Percentiles rank a stretch among this genome's conserved stretches.
Evolutionary conservation across 2,329 filamentous ascomycete species (phyloP).

Genomic region (Ophiostoma ips): DNA sequence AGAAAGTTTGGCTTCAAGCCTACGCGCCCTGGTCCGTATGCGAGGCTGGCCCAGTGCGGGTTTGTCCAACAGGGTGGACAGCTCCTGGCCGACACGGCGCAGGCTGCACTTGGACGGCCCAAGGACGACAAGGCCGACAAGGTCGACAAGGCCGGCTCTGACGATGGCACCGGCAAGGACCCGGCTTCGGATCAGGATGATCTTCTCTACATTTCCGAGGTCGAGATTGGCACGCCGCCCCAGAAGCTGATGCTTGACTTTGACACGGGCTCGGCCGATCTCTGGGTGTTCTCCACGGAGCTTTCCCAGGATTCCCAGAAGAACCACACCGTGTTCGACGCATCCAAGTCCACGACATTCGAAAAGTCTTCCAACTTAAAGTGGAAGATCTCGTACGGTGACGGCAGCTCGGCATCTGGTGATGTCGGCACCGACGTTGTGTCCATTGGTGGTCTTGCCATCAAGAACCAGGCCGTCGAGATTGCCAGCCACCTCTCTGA

Average conservation of each 20-base stretch:
- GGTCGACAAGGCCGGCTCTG: conserved; percentile 21
- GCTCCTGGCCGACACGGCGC: neutral
- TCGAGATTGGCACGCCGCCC: conserved; percentile 49
- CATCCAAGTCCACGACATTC: conserved; percentile 47
- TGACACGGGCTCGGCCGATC: conserved; percentile 56
- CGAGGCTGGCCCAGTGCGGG: conserved; percentile 33
- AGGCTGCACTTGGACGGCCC: neutral
- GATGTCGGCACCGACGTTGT: conserved; percentile 50
- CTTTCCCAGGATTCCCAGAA: conserved; percentile 25
- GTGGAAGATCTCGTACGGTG: conserved; percentile 57
- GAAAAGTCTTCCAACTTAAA: conserved; percentile 31
- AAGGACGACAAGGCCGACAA: conserved; percentile 18
- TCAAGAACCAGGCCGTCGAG: conserved; percentile 51
- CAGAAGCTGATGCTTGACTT: conserved; percentile 52
- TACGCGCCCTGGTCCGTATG: conserved; percentile 41
- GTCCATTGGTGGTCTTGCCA: conserved; percentile 43
- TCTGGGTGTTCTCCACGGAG: conserved; percentile 49
- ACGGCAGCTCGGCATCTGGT: conserved; percentile 52
- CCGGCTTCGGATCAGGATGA: conserved; percentile 52
- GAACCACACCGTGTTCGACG: conserved; percentile 43
- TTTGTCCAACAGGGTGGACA: conserved; percentile 17
- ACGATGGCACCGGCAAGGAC: conserved; percentile 34
- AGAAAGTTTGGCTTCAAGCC: conserved; percentile 34
- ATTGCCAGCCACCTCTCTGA: conserved; percentile 44
- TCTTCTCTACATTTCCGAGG: conserved; percentile 47